These are phyloP conservation scores for Botrytis hyacinthi DNA, from an alignment of 2,329 filamentous ascomycete species.

Conservation along the genomic window DNA sequence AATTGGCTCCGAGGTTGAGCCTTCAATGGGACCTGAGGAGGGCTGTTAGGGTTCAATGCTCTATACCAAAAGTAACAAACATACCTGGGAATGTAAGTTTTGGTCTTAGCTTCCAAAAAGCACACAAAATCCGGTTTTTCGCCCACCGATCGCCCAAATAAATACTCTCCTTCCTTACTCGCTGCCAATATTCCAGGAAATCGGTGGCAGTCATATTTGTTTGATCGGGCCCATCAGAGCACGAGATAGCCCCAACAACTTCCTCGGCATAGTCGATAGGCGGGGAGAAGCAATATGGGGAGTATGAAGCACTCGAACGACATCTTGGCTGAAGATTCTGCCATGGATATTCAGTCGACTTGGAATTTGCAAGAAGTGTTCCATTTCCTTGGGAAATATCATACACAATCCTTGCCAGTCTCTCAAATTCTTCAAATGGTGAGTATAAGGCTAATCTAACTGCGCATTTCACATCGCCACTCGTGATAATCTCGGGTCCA, in stretches of 20 bases:
- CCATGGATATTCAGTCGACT: not conserved
- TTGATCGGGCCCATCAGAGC: not conserved
- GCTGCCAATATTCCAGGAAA: slow-evolving; percentile 9
- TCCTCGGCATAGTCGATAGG: not conserved
- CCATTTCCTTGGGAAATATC: not conserved
- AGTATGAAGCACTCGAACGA: slow-evolving; percentile 1
- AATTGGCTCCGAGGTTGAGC: slow-evolving; percentile 40
- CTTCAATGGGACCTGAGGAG: not conserved
- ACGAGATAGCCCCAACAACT: slow-evolving; percentile 7
- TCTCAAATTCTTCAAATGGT: not conserved
- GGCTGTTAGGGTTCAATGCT: not conserved
- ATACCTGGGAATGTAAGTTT: not conserved
- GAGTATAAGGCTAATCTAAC: not conserved
- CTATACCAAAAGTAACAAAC: not conserved
- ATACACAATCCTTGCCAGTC: not conserved
- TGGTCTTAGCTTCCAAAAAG: not conserved
- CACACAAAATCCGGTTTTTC: not conserved
- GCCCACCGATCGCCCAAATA: not conserved
- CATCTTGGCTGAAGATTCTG: not conserved
- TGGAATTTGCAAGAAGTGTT: slow-evolving; percentile 4
- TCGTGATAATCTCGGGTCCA: not conserved
- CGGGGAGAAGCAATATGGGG: not conserved
- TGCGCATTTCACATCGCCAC: not conserved
- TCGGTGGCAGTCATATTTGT: not conserved
- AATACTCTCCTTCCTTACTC: not conserved